Evolutionary conservation across 2,329 filamentous ascomycete species (phyloP).

Genomic region (Gaeumannomyces tritici): DNA sequence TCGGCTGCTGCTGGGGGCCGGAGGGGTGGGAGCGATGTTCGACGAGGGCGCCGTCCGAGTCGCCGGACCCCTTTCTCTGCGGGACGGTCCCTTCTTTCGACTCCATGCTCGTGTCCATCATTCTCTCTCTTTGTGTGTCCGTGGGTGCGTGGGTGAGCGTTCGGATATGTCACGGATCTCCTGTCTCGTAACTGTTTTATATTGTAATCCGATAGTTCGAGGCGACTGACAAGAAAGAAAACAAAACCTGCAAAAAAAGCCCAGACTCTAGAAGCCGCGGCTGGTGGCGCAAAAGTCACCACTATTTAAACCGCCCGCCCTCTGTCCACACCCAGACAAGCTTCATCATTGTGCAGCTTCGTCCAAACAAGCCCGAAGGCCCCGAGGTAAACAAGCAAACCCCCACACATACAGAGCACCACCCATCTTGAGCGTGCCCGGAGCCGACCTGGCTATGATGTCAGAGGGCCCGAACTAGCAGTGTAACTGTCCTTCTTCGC

Average conservation of each 20-base stretch:
- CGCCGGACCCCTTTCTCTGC: background rate
- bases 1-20: conserved; percentile 3
- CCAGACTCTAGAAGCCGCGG: background rate
- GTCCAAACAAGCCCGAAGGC: background rate
- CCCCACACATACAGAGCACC: no score
- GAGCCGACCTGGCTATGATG: background rate
- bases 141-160: background rate
- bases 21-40: background rate
- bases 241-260: background rate
- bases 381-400: background rate
- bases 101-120: background rate
- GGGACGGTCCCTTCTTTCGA: background rate
- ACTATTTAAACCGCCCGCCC: background rate
- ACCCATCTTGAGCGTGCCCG: no score
- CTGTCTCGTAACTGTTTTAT: background rate
- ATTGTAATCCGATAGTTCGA: background rate
- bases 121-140: background rate
- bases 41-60: background rate
- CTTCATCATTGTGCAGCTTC: background rate
- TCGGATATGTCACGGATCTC: background rate
- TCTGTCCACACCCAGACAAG: background rate
- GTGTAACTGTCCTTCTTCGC: background rate
- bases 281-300: background rate
- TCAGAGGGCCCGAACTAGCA: background rate
- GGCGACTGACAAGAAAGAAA: no score